These are phyloP conservation scores for Mortierella sp. DNA, from an alignment of 371 early-diverging fungal genomes.

Conservation along the genomic window DNA sequence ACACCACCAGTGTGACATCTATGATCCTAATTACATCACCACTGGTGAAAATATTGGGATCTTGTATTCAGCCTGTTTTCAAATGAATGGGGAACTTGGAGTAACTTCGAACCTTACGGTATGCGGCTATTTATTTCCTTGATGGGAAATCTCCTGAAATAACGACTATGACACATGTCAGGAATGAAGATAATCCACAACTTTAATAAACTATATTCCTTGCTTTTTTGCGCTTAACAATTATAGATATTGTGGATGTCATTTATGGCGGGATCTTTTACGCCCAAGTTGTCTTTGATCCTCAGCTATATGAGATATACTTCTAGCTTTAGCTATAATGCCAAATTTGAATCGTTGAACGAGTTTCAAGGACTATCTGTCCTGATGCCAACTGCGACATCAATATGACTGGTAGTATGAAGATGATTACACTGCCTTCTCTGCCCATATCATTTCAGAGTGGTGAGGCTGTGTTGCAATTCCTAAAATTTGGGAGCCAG, in stretches of 20 bases:
- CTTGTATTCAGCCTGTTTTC: constrained; percentile 13
- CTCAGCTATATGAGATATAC: constrained; percentile 9
- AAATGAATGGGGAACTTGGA: constrained; percentile 15
- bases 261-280: constrained; percentile 24
- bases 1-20: background rate
- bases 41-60: constrained; percentile 34
- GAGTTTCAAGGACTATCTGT: constrained; percentile 12
- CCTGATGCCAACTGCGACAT: background rate
- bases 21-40: constrained; percentile 7
- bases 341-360: constrained; percentile 1
- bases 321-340: constrained; percentile 15
- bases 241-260: constrained; percentile 12
- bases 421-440: background rate
- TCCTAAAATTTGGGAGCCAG: background rate
- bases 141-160: background rate
- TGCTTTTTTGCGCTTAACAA: background rate
- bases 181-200: background rate
- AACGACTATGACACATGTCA: background rate
- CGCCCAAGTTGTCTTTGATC: background rate
- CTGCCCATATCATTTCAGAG: background rate
- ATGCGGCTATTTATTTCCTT: background rate
- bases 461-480: constrained; percentile 20
- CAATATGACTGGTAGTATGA: background rate
- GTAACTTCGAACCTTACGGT: constrained; percentile 18
- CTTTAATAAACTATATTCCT: background rate